Base-by-base conservation (phyloP, 2,329 filamentous ascomycete species). In the Beauveria pseudobassiana region DNA sequence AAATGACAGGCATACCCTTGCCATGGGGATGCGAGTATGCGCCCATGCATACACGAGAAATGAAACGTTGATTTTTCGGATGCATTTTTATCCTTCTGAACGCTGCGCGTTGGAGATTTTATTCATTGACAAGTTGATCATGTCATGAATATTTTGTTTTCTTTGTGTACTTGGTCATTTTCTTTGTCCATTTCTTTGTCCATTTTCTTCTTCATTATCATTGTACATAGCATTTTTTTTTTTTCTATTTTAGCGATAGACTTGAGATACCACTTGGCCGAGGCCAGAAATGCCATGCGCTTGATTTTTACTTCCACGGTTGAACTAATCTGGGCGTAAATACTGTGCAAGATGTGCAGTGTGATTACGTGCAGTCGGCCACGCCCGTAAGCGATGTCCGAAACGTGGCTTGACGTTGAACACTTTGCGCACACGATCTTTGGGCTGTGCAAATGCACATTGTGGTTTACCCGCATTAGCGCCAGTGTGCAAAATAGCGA, bases 261-360 rank as follows among this genome's bases (percentile, higher is more conserved):
- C 56, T 59, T 59, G 56, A 59, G 56, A 59, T 59, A 59, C 56
- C 56, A 59, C 45, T 51, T 51, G 56, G 56, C 56, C 6, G 50
- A 40, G 42, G 46, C 45, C 45, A 28, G 22, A 40, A 59, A 46
- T 59, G 46, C 45, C 56, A 59, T 59, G 49, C 56, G 46, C 56
- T 59, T 58, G 9, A 50, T 50, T 49, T 42, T 45, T 55, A 3
- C 18, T 55, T 28, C 3, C 16, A 20, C 10, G 3, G 10, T 34
- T 38, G 22, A 12, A 34, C 5, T 14, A 14, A 7, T 5, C 40
- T 9, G 49, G 5, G 18, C 26, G 14, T 22, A 18, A 50, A 22
- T 22, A 38, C 12, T 38, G 30, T 46, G 45, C 45, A 38, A 1
- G 34, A 38, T 12, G 30, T 52, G 28, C 28, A 52, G 28, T 50